Conservation (phyloP, 208 protist species). For the Zelonia costaricensis region DNA sequence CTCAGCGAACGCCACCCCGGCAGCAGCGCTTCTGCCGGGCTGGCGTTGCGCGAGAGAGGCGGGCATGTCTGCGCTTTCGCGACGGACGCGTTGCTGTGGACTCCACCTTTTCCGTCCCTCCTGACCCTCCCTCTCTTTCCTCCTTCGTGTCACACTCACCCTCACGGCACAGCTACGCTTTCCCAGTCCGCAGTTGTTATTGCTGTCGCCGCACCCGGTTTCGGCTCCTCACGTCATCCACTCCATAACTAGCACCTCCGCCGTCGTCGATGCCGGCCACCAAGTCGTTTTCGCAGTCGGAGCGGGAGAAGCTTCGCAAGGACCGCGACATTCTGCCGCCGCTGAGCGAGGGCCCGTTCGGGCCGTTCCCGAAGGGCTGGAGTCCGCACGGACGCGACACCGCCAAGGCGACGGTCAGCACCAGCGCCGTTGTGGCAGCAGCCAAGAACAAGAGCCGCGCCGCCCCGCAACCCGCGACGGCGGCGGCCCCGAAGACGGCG, state of each 20-base stretch:
- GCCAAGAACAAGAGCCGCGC: slow-evolving; percentile 26
- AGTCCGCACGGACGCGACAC: slow-evolving; percentile 27
- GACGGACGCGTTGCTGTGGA: too few relatives aligned
- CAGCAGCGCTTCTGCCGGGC: too few relatives aligned
- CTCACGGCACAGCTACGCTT: too few relatives aligned
- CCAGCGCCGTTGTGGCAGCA: slow-evolving; percentile 5
- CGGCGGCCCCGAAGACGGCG: slow-evolving; percentile 11
- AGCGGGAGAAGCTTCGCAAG: slow-evolving; percentile 60
- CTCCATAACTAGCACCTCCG: too few relatives aligned
- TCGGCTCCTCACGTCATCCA: too few relatives aligned
- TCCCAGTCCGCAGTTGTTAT: too few relatives aligned
- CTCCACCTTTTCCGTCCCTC: too few relatives aligned
- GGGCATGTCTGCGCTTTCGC: too few relatives aligned
- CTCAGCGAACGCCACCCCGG: too few relatives aligned
- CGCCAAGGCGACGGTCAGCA: slow-evolving; percentile 38
- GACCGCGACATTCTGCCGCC: slow-evolving; percentile 73
- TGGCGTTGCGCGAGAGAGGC: too few relatives aligned
- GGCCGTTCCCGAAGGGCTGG: slow-evolving; percentile 65
- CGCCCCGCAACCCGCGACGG: neutral
- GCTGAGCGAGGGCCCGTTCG: slow-evolving; percentile 84
- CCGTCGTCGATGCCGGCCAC: slow-evolving; percentile 6
- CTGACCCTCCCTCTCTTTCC: too few relatives aligned
- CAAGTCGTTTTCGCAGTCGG: slow-evolving; percentile 64
- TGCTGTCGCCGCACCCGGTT: neutral
- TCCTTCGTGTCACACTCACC: too few relatives aligned